Evolutionary conservation across 2,329 filamentous ascomycete genomes (phyloP).

Genomic region (Colletotrichum sp.): DNA sequence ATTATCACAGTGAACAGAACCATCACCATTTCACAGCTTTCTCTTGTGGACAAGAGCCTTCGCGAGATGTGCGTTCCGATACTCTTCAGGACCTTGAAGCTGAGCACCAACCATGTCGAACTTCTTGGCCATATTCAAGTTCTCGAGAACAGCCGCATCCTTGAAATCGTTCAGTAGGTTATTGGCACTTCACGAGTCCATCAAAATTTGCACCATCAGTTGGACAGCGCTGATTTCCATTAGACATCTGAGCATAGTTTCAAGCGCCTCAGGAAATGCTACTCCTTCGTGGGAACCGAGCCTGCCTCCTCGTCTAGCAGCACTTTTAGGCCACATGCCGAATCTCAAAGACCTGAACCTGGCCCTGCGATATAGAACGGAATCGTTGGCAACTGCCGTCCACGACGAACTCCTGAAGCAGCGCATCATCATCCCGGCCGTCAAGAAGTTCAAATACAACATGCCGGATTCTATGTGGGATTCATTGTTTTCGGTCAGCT

Average conservation of each 20-base stretch:
- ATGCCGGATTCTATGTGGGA: too few relatives aligned
- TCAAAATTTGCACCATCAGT: too few relatives aligned
- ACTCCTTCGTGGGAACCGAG: too few relatives aligned
- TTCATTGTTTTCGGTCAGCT: too few relatives aligned
- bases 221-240: rapidly evolving
- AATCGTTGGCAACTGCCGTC: rapidly evolving
- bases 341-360: neutral
- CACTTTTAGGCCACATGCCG: rapidly evolving
- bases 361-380: rapidly evolving
- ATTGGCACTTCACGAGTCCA: too few relatives aligned
- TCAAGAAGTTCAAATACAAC: neutral
- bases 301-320: too few relatives aligned
- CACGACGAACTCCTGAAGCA: neutral
- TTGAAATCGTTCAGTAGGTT: too few relatives aligned
- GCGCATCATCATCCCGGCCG: rapidly evolving
- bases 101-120: rapidly evolving
- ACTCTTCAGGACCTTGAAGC: neutral
- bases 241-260: rapidly evolving
- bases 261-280: neutral
- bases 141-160: neutral
- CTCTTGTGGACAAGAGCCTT: neutral
- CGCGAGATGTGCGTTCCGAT: neutral
- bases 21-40: neutral
- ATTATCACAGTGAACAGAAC: neutral
- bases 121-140: neutral